Percentiles rank a stretch among this genome's conserved stretches.
phyloP scores from a whole-genome alignment of 2,329 filamentous ascomycete genomes.

The Aspergillus novofumigatus region DNA sequence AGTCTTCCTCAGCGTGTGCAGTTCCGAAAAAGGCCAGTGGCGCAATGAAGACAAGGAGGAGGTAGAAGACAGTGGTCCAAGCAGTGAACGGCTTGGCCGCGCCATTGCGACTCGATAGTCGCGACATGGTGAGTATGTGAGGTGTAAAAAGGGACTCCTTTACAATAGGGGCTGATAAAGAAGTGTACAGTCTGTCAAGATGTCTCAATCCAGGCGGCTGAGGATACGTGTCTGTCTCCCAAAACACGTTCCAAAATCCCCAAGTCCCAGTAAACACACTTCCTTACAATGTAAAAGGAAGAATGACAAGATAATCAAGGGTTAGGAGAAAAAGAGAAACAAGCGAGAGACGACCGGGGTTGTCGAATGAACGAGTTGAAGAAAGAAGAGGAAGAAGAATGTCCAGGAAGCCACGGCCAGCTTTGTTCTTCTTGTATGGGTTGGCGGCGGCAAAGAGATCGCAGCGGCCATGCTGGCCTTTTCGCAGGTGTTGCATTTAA shows the following conservation, averaged over 20 bases:
- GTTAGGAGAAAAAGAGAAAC: constrained; percentile 17
- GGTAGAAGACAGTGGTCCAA: constrained; percentile 88
- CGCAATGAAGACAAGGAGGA: constrained; percentile 78
- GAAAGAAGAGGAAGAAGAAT: constrained; percentile 11
- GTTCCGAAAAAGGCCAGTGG: constrained; percentile 79
- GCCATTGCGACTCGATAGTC: constrained; percentile 54
- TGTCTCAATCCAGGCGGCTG: not conserved
- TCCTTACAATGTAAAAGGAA: constrained; percentile 4
- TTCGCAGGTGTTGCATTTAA: constrained; percentile 29
- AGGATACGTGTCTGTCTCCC: not conserved
- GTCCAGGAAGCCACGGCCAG: constrained; percentile 13
- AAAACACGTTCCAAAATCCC: constrained; percentile 3
- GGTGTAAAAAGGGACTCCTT: constrained; percentile 10
- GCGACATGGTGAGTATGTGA: constrained; percentile 49
- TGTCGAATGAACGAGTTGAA: constrained; percentile 8
- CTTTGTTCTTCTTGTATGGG: constrained; percentile 30
- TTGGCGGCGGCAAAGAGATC: constrained; percentile 23
- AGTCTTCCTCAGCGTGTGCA: constrained; percentile 67
- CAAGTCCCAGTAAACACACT: constrained; percentile 7
- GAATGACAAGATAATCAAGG: constrained; percentile 11
- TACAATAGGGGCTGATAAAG: not conserved
- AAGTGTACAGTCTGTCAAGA: not conserved
- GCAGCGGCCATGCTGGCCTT: constrained; percentile 44
- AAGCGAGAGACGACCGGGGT: constrained; percentile 7
- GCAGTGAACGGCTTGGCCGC: constrained; percentile 66